A percentile compares a stretch with the other conserved stretches of the same genome.
Conservation (phyloP, 495 filamentous ascomycete species). For the Hypoxylon trugodes region DNA sequence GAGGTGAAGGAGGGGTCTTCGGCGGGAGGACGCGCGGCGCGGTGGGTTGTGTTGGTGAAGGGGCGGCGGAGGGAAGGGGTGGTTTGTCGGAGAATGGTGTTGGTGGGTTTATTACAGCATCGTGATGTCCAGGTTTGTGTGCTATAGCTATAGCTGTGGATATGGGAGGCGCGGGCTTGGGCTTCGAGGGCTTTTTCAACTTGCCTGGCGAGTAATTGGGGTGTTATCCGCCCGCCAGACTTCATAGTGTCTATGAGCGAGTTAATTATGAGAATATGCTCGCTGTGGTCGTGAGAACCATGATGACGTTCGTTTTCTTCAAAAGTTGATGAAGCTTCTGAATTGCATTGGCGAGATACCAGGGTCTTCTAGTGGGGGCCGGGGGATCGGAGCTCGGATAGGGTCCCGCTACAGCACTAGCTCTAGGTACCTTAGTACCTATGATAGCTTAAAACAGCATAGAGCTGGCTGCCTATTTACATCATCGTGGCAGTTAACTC, state of each 20-base stretch:
- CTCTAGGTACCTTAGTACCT: not conserved
- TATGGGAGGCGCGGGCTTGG: constrained; percentile 22
- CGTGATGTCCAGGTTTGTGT: constrained; percentile 15
- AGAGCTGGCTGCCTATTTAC: not conserved
- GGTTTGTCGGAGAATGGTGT: constrained; percentile 10
- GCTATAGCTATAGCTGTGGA: constrained; percentile 13
- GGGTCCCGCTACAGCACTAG: not conserved
- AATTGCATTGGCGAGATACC: constrained; percentile 17
- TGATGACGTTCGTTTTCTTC: constrained; percentile 32
- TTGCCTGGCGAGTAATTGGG: constrained; percentile 31
- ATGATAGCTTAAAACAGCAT: not conserved
- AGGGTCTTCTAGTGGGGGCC: constrained; percentile 9
- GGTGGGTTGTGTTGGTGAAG: constrained; percentile 42
- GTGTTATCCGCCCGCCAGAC: constrained; percentile 17
- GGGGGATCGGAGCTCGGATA: constrained; percentile 6
- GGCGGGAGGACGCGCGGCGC: constrained; percentile 52
- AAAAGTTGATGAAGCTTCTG: constrained; percentile 15
- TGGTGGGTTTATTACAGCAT: constrained; percentile 1
- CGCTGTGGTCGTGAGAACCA: not conserved
- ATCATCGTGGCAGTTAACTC: not conserved
- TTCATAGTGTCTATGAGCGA: constrained; percentile 27
- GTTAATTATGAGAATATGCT: not conserved
- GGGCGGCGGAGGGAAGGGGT: constrained; percentile 33
- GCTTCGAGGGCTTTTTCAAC: constrained; percentile 38
- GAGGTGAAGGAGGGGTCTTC: constrained; percentile 79